Evolutionary conservation across 1,284 basidiomycete species (phyloP), one percentile per base, ranked within the genome.

Genomic region (Paramarasmius palmivorus): DNA sequence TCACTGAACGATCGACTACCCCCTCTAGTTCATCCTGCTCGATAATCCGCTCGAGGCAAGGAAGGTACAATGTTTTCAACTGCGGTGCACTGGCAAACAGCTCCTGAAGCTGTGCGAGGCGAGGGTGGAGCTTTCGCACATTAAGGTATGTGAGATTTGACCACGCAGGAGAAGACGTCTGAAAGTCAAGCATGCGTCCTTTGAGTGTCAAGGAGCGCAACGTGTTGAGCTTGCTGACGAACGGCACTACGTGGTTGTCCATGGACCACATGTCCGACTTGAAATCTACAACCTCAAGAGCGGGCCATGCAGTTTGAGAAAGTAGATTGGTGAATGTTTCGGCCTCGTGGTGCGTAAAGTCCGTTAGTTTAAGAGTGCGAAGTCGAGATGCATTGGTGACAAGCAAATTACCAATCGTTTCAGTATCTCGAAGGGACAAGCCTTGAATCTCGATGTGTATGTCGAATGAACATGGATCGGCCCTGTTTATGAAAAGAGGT

Each of bases 401-500:
- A 26, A 29, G 25, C 12, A 26, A 14, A 26, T 22, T 12, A 19
- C 15, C 14, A 8, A 32, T 32, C 12, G 25, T 29, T 7, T 26
- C 29, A 6, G 12, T 12, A 6, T 32, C 12, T 6, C 29, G 7
- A 6, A 6, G 25, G 44, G 22, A 26, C 9, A 26, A 15, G 12
- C 17, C 25, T 7, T 15, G 5, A 10, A 4, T 29, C 14, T 29
- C 9, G 4, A 46, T 15, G 2, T 29, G 25, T 4, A 46, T 2
- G 14, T 10, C 57, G 38, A 69, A 54, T 5, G 60, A 57, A 19
- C 63, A 65, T 6, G 62, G 56, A 40, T 58, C 53, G 2, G 72
- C 70, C 49, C 68, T 62, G 19, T 65, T 59, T 32, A 74, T 56
- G 55, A 65, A 69, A 15, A 66, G 57, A 15, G 55, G 35, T 2